Percentiles rank a stretch among this genome's conserved stretches.
Conservation (phyloP, 768 basidiomycete genomes). For the Tylopilus balloui region DNA sequence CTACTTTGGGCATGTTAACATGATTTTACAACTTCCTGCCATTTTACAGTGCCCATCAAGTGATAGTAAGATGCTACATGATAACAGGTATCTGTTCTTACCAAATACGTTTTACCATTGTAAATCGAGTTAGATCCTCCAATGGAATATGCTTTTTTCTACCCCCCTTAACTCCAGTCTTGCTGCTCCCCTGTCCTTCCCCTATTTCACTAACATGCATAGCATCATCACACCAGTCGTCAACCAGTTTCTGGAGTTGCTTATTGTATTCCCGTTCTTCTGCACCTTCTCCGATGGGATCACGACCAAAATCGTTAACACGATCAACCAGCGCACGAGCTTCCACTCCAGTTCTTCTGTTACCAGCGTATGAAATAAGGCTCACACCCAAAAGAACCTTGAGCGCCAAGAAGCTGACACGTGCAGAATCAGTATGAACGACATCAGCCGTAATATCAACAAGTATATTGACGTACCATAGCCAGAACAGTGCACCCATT, state of each 20-base stretch:
- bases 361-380: conserved; percentile 77
- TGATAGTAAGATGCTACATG: too few species aligned
- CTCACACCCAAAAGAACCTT: conserved; percentile 93
- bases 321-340: conserved; percentile 66
- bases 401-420: conserved; percentile 68
- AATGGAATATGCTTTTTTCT: conserved; percentile 56
- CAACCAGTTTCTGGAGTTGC: conserved; percentile 68
- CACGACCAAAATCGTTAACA: conserved; percentile 84
- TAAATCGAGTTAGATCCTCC: conserved; percentile 89
- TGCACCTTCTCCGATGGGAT: conserved; percentile 85
- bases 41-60: too few species aligned
- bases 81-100: conserved; percentile 29
- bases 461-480: conserved; percentile 60
- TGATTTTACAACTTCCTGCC: too few species aligned
- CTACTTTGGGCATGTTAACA: too few species aligned
- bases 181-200: conserved; percentile 35
- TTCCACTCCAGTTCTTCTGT: conserved; percentile 73
- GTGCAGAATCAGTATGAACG: background rate
- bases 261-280: conserved; percentile 88
- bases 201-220: conserved; percentile 67
- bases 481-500: conserved; percentile 71
- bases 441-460: background rate
- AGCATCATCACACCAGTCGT: conserved; percentile 67
- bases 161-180: conserved; percentile 24
- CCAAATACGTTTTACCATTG: conserved; percentile 94